A percentile compares a stretch with the other conserved stretches of the same genome.
phyloP scores from a whole-genome alignment of 2,329 filamentous ascomycete species.

The Pseudogymnoascus sp. region DNA sequence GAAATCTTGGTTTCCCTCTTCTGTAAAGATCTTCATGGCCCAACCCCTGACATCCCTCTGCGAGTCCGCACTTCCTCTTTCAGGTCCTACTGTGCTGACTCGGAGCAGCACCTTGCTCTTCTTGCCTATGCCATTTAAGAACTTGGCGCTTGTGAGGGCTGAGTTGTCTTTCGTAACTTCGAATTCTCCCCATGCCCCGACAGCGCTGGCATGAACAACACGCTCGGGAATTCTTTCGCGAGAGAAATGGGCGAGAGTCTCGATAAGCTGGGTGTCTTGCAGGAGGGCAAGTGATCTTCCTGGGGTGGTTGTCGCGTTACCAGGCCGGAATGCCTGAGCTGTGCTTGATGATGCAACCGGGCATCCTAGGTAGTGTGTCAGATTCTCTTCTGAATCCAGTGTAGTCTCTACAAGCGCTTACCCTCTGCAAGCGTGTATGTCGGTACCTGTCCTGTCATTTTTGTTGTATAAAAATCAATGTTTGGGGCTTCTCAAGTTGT shows the following conservation, averaged over 20 bases:
- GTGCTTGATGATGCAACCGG: too few species aligned
- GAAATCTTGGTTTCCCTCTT: slow-evolving; percentile 42
- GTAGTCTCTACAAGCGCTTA: too few species aligned
- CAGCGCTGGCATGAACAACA: slow-evolving; percentile 54
- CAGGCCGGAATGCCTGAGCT: too few species aligned
- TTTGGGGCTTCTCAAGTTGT: too few species aligned
- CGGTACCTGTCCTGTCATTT: too few species aligned
- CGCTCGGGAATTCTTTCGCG: slow-evolving; percentile 12
- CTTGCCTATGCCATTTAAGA: slow-evolving; percentile 54
- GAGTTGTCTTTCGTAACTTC: slow-evolving; percentile 15
- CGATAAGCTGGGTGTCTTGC: background rate
- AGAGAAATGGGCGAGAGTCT: background rate
- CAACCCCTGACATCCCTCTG: slow-evolving; percentile 40
- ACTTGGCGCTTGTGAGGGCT: slow-evolving; percentile 20
- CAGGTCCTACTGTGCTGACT: slow-evolving; percentile 42
- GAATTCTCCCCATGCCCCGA: slow-evolving; percentile 16
- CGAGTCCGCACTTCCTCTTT: slow-evolving; percentile 37
- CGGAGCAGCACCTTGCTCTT: slow-evolving; percentile 56
- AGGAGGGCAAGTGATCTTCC: background rate
- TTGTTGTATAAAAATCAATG: too few species aligned
- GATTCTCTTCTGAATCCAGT: too few species aligned
- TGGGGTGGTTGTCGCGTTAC: too few species aligned
- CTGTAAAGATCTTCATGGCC: slow-evolving; percentile 42
- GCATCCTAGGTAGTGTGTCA: too few species aligned
- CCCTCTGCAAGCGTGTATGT: too few species aligned